Conservation (phyloP, 2,329 filamentous ascomycete genomes). For the Ceratocystis ficicola region DNA sequence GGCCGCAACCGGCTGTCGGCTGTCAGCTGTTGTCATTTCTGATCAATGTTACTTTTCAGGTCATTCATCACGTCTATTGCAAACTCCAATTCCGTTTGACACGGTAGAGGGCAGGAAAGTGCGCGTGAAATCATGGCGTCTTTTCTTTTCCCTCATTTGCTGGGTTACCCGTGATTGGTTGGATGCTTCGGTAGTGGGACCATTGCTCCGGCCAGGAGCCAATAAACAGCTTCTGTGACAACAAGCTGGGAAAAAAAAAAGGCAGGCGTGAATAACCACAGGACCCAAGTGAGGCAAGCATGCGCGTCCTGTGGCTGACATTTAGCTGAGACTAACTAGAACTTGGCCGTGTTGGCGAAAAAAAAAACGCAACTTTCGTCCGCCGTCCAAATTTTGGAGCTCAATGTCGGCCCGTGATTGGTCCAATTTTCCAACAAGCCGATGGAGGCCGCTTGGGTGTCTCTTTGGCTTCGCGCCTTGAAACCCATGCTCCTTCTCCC, state of each 20-base stretch:
- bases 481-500: neutral
- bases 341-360: neutral
- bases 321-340: neutral
- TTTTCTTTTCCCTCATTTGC: neutral
- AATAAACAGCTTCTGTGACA: neutral
- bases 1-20: slow-evolving; percentile 1
- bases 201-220: neutral
- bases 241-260: neutral
- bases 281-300: neutral
- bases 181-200: neutral
- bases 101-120: neutral
- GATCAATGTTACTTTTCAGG: neutral
- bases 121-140: neutral
- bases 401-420: neutral
- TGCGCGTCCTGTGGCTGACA: neutral
- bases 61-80: neutral
- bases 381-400: neutral
- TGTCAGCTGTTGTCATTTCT: neutral
- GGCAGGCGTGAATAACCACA: neutral
- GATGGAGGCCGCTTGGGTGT: slow-evolving; percentile 9
- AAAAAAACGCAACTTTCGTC: neutral
- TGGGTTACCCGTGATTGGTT: neutral
- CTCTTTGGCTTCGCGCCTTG: neutral
- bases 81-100: neutral
- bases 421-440: neutral